Base-by-base conservation (phyloP, 495 filamentous ascomycete species). In the Astrocystis sublimbata region DNA sequence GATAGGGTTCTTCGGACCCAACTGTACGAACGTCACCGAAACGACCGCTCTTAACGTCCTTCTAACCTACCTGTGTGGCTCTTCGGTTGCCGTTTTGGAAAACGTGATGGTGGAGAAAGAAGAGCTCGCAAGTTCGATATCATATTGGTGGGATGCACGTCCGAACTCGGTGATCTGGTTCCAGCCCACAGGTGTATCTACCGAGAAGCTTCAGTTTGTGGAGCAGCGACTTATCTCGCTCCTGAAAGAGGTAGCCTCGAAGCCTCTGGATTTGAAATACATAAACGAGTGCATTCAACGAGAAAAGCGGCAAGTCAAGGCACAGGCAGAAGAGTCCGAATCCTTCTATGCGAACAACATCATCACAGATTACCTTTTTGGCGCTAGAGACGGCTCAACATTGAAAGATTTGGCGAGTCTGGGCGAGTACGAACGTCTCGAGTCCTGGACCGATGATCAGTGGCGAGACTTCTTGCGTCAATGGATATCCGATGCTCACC, bases 71-170 rank as follows among this genome's bases (percentile, higher is more conserved):
- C 82, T 99, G 19, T 89, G 89, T 55, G 93, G 92, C 13, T 98
- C 94, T 2, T 94, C 94, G 4, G 91, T 96, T 2, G 93, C 92
- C 2, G 79, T 98, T 13, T 77, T 99, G 17, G 93, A 98, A 62
- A 97, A 96, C 65, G 85, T 85, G 19, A 82, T 99, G 56, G 94
- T 99, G 9, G 96, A 99, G 68, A 93, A 89, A 67, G 93, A 98
- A 71, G 89, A 96, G 62, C 80, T 97, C 57, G 90, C 92, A 10
- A 96, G 92, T 76, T 88, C 85, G 3, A 85, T 97, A 7, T 84
- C 85, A 31, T 92, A 88, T 68, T 84, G 82, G 67, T 88, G 83
- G 45, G 92, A 97, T 52, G 77, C 83, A 35, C 86, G 92, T 38
- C 91, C 92, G n/a, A 87, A 88, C 65, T 87, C 86, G 24, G 80